Conservation (phyloP, 306 rosid species). For the Vigna hirtella region DNA sequence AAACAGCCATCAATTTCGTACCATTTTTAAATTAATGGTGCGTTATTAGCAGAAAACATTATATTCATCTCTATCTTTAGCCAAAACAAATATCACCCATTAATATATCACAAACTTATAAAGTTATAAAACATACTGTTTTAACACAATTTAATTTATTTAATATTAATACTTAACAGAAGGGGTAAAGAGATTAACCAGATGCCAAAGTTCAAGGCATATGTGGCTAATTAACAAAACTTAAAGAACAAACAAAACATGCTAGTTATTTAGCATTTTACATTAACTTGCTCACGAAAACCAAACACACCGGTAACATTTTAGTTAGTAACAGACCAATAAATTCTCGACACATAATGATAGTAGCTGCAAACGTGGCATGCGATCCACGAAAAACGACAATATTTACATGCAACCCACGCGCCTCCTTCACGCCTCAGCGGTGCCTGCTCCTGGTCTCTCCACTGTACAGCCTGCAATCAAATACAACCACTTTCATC, state of each 20-base stretch:
- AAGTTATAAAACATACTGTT: neutral
- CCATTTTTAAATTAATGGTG: too few species aligned
- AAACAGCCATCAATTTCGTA: too few species aligned
- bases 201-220: neutral
- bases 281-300: neutral
- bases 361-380: slow-evolving; percentile 16
- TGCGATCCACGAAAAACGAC: neutral
- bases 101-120: neutral
- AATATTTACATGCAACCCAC: slow-evolving; percentile 41
- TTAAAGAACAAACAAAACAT: neutral
- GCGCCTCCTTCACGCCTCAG: slow-evolving; percentile 1
- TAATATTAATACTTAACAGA: neutral
- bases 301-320: neutral
- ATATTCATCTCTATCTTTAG: neutral
- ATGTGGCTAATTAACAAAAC: slow-evolving; percentile 23
- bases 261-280: slow-evolving; percentile 25
- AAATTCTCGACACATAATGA: neutral
- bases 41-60: too few species aligned
- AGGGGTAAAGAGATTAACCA: neutral
- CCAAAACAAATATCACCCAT: neutral
- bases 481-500: slow-evolving; percentile 33
- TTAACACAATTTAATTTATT: slow-evolving; percentile 5
- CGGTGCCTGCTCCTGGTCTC: slow-evolving; percentile 85
- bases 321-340: neutral
- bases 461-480: slow-evolving; percentile 85